Evolutionary conservation across 2,329 filamentous ascomycete species (phyloP), one percentile per base, ranked within the genome.

Genomic region (Aureobasidium sp.): DNA sequence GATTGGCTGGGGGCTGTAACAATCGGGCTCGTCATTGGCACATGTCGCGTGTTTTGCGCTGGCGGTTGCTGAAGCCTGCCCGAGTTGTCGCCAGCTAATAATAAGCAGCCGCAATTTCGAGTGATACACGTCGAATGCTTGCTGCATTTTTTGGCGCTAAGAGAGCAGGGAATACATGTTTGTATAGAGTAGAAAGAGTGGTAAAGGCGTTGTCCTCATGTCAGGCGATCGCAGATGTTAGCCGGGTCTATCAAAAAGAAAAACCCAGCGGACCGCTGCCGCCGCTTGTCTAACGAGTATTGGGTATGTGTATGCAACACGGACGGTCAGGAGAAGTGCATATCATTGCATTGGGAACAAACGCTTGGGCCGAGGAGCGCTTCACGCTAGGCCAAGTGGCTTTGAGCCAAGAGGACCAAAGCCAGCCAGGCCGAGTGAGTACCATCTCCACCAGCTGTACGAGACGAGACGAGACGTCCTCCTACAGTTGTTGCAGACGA

Each of bases 31-130:
- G 44, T 49, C 44, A 49, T 17, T 25, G 44, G 32, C 44, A 49
- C 22, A 37, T 49, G 45, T 35, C 44, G 32, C 32, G 25, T 47
- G 30, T 34, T 47, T n/a, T n/a, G n/a, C n/a, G n/a, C n/a, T 22
- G 44, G 44, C 30, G 44, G 45, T 38, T 49, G 34, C 32, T 49
- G 29, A 39, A 49, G 45, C 45, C n/a, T n/a, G n/a, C n/a, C n/a
- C n/a, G n/a, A n/a, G n/a, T n/a, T n/a, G n/a, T n/a, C n/a, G n/a
- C n/a, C n/a, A 32, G 40, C 40, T 44, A n/a, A n/a, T n/a, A n/a
- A n/a, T n/a, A 44, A 44, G 40, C 40, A 44, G 27, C 27, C 27
- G 17, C 45, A 49, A 49, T 49, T 49, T 38, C 34, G 39, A n/a
- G 45, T 49, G 45, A 38, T 49, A 47, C 30, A 21, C 17, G 41